Conservation (phyloP, 1,284 basidiomycete genomes). For the Amylostereum areolatum region DNA sequence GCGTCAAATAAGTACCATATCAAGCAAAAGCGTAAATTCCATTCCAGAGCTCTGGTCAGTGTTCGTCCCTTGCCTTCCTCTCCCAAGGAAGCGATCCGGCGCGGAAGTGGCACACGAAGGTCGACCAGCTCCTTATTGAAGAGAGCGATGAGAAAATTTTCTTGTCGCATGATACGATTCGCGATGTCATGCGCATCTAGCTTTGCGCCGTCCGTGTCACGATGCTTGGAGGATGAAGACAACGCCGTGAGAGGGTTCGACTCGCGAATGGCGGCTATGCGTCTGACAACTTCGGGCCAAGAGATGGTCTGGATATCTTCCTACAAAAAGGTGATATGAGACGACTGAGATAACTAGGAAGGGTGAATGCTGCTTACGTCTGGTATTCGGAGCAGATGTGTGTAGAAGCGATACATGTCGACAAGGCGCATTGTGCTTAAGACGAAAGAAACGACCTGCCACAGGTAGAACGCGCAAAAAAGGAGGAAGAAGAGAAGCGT, state of each 20-base stretch:
- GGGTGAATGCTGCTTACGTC: slow-evolving; percentile 60
- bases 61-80: slow-evolving; percentile 65
- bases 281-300: slow-evolving; percentile 91
- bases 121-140: slow-evolving; percentile 97
- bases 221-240: slow-evolving; percentile 56
- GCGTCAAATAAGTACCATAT: slow-evolving; percentile 92
- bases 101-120: slow-evolving; percentile 77
- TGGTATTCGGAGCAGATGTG: slow-evolving; percentile 68
- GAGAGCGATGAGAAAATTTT: slow-evolving; percentile 96
- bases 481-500: slow-evolving; percentile 78
- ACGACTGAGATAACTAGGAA: slow-evolving; percentile 1
- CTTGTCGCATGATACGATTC: slow-evolving; percentile 94
- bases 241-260: slow-evolving; percentile 84
- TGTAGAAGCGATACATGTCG: slow-evolving; percentile 93
- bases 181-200: slow-evolving; percentile 97
- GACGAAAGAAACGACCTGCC: slow-evolving; percentile 63
- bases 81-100: slow-evolving; percentile 34
- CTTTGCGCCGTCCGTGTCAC: slow-evolving; percentile 56
- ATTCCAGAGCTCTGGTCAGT: slow-evolving; percentile 88
- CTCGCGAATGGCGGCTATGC: slow-evolving; percentile 85
- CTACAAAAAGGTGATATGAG: slow-evolving; percentile 33
- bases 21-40: slow-evolving; percentile 93
- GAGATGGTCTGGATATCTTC: slow-evolving; percentile 96
- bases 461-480: slow-evolving; percentile 77
- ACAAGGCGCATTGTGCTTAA: slow-evolving; percentile 68